Evolutionary conservation across 2,329 filamentous ascomycete species (phyloP).

Genomic region (Apiospora hydei): DNA sequence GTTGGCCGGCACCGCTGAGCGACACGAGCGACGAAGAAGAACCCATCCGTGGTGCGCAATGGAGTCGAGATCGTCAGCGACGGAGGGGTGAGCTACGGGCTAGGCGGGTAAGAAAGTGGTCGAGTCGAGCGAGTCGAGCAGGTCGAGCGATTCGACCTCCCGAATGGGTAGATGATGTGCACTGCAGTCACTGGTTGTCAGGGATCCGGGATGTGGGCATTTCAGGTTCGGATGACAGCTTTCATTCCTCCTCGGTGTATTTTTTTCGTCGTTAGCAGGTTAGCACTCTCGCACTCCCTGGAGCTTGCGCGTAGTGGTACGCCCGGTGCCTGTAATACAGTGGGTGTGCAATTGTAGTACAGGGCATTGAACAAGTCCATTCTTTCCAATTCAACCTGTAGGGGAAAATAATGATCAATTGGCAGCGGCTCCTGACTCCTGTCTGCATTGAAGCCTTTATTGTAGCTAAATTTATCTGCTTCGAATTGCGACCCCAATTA

Average conservation of each 20-base stretch:
- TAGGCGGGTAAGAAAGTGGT: conserved; percentile 5
- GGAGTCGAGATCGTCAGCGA: neutral
- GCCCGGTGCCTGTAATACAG: neutral
- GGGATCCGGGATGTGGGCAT: conserved; percentile 5
- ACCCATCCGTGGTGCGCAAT: neutral
- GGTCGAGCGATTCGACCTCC: neutral
- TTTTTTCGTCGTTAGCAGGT: neutral
- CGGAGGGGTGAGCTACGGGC: conserved; percentile 6
- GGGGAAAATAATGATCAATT: neutral
- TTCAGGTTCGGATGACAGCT: conserved; percentile 11
- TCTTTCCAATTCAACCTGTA: neutral
- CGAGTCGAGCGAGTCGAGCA: too few relatives aligned
- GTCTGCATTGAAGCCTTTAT: neutral
- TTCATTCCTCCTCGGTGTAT: neutral
- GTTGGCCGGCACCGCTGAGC: neutral
- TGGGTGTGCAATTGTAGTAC: neutral
- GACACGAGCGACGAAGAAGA: neutral
- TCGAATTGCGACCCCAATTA: neutral
- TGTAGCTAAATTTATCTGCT: neutral
- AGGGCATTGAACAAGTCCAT: neutral
- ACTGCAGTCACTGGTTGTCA: conserved; percentile 9
- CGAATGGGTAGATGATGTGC: conserved; percentile 17
- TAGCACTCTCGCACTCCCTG: neutral
- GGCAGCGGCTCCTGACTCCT: neutral
- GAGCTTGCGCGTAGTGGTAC: conserved; percentile 1